Evolutionary conservation across 192 early-diverging fungal genomes (phyloP).

Genomic region (Mortierella alpina): DNA sequence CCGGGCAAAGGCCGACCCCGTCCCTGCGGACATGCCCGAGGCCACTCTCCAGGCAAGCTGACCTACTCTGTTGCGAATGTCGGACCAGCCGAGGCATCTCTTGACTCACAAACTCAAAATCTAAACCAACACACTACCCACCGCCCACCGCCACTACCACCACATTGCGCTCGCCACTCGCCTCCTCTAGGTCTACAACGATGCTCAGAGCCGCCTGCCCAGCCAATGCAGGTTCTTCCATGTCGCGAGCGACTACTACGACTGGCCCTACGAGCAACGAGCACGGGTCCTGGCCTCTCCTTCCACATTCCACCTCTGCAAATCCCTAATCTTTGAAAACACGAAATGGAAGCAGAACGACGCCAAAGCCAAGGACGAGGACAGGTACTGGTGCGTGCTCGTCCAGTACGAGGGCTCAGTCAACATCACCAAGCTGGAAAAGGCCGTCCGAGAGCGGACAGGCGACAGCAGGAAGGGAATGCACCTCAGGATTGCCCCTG

Average conservation of each 20-base stretch:
- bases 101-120: neutral
- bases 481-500: constrained; percentile 80
- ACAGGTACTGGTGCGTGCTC: constrained; percentile 53
- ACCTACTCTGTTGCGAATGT: no score
- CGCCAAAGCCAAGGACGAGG: constrained; percentile 48
- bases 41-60: constrained; percentile 29
- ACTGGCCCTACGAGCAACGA: constrained; percentile 78
- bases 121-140: neutral
- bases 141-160: neutral
- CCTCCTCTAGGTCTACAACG: constrained; percentile 31
- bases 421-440: constrained; percentile 50
- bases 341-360: constrained; percentile 73
- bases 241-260: constrained; percentile 83
- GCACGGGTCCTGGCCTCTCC: constrained; percentile 75
- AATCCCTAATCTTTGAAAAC: constrained; percentile 90
- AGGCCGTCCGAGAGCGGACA: constrained; percentile 41
- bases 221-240: constrained; percentile 69
- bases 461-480: constrained; percentile 76
- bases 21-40: constrained; percentile 26
- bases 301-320: constrained; percentile 85
- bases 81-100: neutral
- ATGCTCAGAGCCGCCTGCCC: constrained; percentile 33
- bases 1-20: constrained; percentile 7
- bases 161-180: neutral
- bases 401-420: constrained; percentile 51